Percentiles rank a stretch among this genome's conserved stretches.
Conservation (phyloP, 2,329 filamentous ascomycete genomes). For the Aspergillus piperis region DNA sequence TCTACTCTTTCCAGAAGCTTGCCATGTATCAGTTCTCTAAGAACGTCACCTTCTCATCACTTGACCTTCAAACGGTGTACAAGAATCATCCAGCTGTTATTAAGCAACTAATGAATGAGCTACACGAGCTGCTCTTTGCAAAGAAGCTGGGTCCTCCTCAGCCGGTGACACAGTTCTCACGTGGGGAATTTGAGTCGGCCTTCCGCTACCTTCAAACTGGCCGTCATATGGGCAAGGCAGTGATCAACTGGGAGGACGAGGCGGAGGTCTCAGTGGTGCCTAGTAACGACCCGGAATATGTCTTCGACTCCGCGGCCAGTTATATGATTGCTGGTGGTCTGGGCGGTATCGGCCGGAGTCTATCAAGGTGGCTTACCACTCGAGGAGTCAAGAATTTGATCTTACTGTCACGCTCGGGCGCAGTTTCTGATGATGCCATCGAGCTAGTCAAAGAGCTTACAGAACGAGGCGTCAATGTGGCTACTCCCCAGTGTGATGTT, state of each 20-base stretch:
- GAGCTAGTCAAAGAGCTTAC: neutral
- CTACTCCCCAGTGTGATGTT: neutral
- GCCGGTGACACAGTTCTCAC: neutral
- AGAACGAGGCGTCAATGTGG: neutral
- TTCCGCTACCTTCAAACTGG: neutral
- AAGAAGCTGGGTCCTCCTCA: neutral
- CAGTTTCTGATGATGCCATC: slow-evolving; percentile 7
- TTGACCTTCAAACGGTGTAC: neutral
- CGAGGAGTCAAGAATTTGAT: slow-evolving; percentile 22
- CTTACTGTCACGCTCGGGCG: slow-evolving; percentile 22
- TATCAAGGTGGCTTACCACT: slow-evolving; percentile 26
- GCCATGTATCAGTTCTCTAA: neutral
- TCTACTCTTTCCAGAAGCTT: neutral
- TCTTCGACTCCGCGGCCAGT: slow-evolving; percentile 16
- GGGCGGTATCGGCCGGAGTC: slow-evolving; percentile 24
- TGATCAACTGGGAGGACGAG: neutral
- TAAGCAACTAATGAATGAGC: neutral
- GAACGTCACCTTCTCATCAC: neutral
- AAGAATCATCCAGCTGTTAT: neutral
- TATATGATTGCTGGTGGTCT: slow-evolving; percentile 29
- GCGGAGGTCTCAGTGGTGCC: neutral
- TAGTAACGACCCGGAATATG: neutral
- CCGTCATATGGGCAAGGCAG: neutral
- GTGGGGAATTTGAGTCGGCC: neutral
- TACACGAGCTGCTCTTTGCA: neutral